Evolutionary conservation across 2,329 filamentous ascomycete genomes (phyloP).

Genomic region (Chrysoporthe deuterocubensis): DNA sequence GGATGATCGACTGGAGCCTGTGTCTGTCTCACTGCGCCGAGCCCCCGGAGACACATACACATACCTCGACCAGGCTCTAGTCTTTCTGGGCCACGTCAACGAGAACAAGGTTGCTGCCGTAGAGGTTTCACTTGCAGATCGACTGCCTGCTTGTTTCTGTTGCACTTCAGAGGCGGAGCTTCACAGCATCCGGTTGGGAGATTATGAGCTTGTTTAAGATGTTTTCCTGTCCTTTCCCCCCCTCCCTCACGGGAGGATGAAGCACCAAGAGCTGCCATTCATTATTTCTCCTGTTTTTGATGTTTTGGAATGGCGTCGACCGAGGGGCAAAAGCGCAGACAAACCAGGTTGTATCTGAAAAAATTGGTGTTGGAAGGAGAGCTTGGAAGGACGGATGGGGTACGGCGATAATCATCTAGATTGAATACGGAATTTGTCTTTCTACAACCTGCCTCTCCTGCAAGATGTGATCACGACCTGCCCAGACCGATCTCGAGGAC

Average conservation of each 20-base stretch:
- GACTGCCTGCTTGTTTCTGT: constrained; percentile 17
- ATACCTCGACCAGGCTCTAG: neutral
- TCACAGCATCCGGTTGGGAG: constrained; percentile 24
- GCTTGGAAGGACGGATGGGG: neutral
- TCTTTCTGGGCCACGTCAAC: constrained; percentile 3
- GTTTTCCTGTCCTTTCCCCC: neutral
- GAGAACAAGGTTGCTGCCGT: constrained; percentile 19
- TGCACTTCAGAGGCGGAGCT: constrained; percentile 25
- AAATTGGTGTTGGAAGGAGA: constrained; percentile 3
- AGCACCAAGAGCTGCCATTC: constrained; percentile 24
- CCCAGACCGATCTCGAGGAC: no score
- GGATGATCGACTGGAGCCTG: constrained; percentile 9
- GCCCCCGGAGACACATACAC: neutral
- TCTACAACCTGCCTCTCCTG: neutral
- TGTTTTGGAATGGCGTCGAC: constrained; percentile 11
- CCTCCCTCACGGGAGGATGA: constrained; percentile 24
- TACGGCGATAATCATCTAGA: constrained; percentile 23
- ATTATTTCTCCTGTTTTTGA: constrained; percentile 18
- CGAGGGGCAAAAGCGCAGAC: neutral
- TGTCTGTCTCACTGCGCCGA: neutral
- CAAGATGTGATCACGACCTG: neutral
- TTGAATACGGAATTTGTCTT: constrained; percentile 12
- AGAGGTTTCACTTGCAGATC: constrained; percentile 23
- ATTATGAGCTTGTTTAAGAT: neutral
- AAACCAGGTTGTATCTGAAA: constrained; percentile 20